phyloP scores from a whole-genome alignment of 441 rosid species.

The Melastoma candidum region DNA sequence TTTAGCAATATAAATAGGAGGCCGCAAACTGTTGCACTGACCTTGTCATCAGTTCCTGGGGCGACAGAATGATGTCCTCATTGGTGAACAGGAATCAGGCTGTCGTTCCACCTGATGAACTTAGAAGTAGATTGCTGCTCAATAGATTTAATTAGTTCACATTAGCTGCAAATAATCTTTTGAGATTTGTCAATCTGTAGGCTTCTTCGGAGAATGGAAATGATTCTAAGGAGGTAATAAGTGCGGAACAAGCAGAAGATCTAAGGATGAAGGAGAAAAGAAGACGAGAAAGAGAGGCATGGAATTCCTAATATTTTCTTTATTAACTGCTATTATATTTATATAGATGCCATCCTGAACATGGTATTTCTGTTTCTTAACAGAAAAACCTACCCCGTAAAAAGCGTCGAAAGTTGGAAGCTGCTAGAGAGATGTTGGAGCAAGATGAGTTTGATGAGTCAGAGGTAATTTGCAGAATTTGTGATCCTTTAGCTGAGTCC shows the following conservation, averaged over 20 bases:
- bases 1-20: too few relatives aligned
- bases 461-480: conserved; percentile 20
- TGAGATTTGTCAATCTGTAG: conserved; percentile 23
- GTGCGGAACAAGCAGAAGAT: conserved; percentile 88
- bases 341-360: background rate
- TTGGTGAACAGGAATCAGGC: too few relatives aligned
- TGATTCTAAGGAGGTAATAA: conserved; percentile 43
- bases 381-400: conserved; percentile 92
- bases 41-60: too few relatives aligned
- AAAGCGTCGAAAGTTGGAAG: conserved; percentile 85
- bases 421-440: conserved; percentile 95
- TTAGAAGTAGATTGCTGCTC: background rate
- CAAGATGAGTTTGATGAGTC: conserved; percentile 34
- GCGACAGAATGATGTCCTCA: too few relatives aligned
- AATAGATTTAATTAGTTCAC: conserved; percentile 1
- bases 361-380: conserved; percentile 17
- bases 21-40: too few relatives aligned
- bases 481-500: background rate
- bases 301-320: conserved; percentile 9
- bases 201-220: conserved; percentile 41
- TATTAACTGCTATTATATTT: background rate
- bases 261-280: conserved; percentile 89
- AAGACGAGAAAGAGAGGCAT: conserved; percentile 80
- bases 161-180: conserved; percentile 4
- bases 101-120: too few relatives aligned